Percentiles rank a stretch among this genome's conserved stretches.
Evolutionary conservation across 73 alveolate genomes (phyloP).

Genomic region (Effrenium voratum): DNA sequence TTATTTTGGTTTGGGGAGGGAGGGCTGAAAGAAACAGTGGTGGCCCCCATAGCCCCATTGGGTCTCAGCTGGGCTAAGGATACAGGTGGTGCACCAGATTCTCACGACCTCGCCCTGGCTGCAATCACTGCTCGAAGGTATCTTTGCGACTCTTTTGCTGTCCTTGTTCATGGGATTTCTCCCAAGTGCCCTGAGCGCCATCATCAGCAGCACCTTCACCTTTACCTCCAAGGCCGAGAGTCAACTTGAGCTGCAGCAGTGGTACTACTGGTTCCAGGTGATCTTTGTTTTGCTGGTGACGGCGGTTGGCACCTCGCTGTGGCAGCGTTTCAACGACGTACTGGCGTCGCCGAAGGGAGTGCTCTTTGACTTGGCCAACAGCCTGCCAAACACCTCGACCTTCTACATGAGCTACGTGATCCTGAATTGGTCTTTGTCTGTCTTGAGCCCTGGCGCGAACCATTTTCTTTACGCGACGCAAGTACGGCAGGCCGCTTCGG

Average conservation of each 20-base stretch:
- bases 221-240: constrained; percentile 56
- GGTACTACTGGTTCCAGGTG: constrained; percentile 93
- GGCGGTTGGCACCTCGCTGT: constrained; percentile 59
- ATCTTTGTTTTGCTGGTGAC: constrained; percentile 83
- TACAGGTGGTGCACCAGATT: constrained; percentile 12
- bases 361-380: constrained; percentile 72
- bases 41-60: too few species aligned
- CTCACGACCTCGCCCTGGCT: constrained; percentile 50
- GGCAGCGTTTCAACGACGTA: constrained; percentile 76
- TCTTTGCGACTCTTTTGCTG: constrained; percentile 67
- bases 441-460: not conserved
- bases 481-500: not conserved
- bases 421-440: constrained; percentile 77
- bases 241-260: constrained; percentile 33
- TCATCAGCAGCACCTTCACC: constrained; percentile 77
- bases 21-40: too few species aligned
- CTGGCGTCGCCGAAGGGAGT: constrained; percentile 62
- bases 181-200: constrained; percentile 31
- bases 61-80: too few species aligned
- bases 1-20: too few species aligned
- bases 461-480: not conserved
- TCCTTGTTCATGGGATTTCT: constrained; percentile 56
- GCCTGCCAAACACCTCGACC: constrained; percentile 75
- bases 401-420: constrained; percentile 72
- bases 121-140: constrained; percentile 47